Base-by-base conservation (phyloP, 2,329 filamentous ascomycete species). In the Fusarium hainanense region DNA sequence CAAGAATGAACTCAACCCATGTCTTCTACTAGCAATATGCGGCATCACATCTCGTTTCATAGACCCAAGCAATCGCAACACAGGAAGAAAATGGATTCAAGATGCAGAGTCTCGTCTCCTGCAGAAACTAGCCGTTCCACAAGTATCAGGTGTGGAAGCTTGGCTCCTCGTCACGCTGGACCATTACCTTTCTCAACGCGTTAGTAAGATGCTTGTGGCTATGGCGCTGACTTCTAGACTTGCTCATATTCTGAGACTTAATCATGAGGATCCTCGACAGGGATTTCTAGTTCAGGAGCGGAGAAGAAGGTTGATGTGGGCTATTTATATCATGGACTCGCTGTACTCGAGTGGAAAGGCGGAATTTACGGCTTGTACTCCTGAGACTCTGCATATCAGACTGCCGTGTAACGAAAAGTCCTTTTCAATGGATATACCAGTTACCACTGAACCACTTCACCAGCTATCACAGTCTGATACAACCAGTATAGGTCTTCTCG, bases 201-300 rank as follows among this genome's bases (percentile, higher is more conserved):
- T 75, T 11, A 60, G 61, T 4, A 74, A 75, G 40, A 69, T 74
- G 70, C 59, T 75, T 3, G 58, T 75, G 0, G 63, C 71, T 0
- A 66, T 73, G 47, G 60, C 66, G 3, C 7, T 74, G 0, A 51
- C 61, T 0, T 63, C 68, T 4, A 27, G 73, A 1, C 46, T 74
- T 1, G 72, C 73, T 0, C 74, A 61, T 10, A 72, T 74, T 30
- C 57, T 75, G 25, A 55, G 71, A 0, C 59, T 75, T 0, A 73
- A 75, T 16, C 66, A 71, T 6, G 72, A 74, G 18, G 63, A 75
- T 7, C 23, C 59, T 1, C 62, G 67, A 1, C 55, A 58, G 6
- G 28, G 42, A 4, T 75, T 71, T 9, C 47, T 75, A 0, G 50
- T 54, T 1, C 72, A 69, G 7, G 73, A 75, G 27, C 57, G 69